A percentile compares a stretch with the other conserved stretches of the same genome.
Conservation (phyloP, 176 grass and related monocot genomes). For the Musa schizocarpa region DNA sequence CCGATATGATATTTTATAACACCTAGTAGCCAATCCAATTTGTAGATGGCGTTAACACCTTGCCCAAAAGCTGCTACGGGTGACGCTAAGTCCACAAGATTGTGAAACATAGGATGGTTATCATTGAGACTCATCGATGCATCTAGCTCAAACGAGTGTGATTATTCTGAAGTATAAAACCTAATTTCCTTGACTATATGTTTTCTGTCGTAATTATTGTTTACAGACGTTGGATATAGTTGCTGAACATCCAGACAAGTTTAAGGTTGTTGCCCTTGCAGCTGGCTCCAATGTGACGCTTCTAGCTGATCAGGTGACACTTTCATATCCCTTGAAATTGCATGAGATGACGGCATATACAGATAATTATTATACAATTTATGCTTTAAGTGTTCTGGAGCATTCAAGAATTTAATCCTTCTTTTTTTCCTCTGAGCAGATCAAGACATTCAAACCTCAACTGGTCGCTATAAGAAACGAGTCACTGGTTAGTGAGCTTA, state of each 20-base stretch:
- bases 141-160: background rate
- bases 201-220: background rate
- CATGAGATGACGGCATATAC: slow-evolving; percentile 3
- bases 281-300: slow-evolving; percentile 93
- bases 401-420: background rate
- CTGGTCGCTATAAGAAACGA: slow-evolving; percentile 80
- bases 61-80: too few species aligned
- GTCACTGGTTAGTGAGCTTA: slow-evolving; percentile 65
- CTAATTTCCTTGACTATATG: background rate
- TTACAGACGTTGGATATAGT: slow-evolving; percentile 86
- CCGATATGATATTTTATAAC: too few species aligned
- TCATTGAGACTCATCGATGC: background rate
- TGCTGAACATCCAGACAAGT: slow-evolving; percentile 90
- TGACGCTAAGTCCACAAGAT: too few species aligned
- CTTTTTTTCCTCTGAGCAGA: slow-evolving; percentile 28
- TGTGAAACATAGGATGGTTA: too few species aligned
- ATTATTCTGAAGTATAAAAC: background rate
- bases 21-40: too few species aligned
- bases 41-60: too few species aligned
- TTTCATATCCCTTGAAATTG: background rate
- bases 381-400: background rate
- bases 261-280: slow-evolving; percentile 85
- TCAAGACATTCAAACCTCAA: slow-evolving; percentile 85
- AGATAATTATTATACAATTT: background rate
- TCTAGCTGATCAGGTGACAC: slow-evolving; percentile 83